Percentiles rank a stretch among this genome's conserved stretches.
These are phyloP conservation scores for Alternaria metachromatica DNA, from an alignment of 2,329 filamentous ascomycete species.

Conservation along the genomic window DNA sequence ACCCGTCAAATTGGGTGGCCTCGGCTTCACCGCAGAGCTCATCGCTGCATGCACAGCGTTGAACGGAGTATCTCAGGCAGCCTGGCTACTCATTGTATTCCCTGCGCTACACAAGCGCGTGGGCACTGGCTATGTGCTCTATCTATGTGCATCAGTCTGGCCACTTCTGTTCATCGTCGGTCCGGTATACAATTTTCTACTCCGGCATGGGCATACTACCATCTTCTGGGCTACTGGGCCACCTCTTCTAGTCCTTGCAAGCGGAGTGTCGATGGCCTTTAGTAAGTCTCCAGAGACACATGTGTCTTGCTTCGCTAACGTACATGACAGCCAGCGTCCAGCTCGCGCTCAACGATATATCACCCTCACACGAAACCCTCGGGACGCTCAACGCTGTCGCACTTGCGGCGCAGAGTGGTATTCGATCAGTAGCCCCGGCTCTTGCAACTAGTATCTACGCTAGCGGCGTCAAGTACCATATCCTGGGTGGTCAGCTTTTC, in stretches of 20 bases:
- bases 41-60: conserved; percentile 72
- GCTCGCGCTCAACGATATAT: conserved; percentile 76
- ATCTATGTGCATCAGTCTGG: conserved; percentile 64
- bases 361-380: conserved; percentile 68
- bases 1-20: conserved; percentile 66
- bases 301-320: conserved; percentile 4
- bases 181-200: conserved; percentile 64
- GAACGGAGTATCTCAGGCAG: conserved; percentile 69
- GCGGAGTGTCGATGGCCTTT: conserved; percentile 40
- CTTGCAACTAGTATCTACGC: conserved; percentile 73
- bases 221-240: conserved; percentile 65
- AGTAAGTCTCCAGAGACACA: conserved; percentile 50
- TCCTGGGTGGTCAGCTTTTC: conserved; percentile 69
- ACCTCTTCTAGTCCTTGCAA: neutral
- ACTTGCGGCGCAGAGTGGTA: conserved; percentile 65
- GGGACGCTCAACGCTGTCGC: conserved; percentile 75
- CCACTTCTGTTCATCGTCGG: conserved; percentile 67
- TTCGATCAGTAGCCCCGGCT: conserved; percentile 71
- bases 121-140: conserved; percentile 71
- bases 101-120: conserved; percentile 69
- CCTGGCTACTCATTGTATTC: conserved; percentile 75
- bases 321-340: conserved; percentile 63
- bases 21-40: conserved; percentile 65
- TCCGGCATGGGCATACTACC: conserved; percentile 53
- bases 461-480: conserved; percentile 66